Evolutionary conservation across 768 basidiomycete species (phyloP).

Genomic region (Suillus paluster): DNA sequence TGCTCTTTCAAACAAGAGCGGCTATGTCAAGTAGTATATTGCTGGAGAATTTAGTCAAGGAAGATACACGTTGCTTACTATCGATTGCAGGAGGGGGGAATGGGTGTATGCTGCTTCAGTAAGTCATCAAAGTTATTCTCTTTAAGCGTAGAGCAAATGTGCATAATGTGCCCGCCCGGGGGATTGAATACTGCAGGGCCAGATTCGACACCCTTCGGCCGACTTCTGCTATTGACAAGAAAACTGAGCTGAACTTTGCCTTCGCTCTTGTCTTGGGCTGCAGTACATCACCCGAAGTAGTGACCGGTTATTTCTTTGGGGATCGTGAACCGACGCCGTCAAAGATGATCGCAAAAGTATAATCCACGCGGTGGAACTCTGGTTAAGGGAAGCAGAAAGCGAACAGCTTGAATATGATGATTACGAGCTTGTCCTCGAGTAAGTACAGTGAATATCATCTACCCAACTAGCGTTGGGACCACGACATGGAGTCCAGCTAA

Average conservation of each 20-base stretch:
- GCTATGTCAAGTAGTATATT: background rate
- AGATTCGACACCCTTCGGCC: background rate
- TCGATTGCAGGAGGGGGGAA: too few species aligned
- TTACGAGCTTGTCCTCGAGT: conserved; percentile 5
- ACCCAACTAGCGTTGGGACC: background rate
- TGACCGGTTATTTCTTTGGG: background rate
- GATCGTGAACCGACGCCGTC: background rate
- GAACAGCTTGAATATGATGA: background rate
- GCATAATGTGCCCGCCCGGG: background rate
- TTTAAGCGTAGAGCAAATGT: background rate
- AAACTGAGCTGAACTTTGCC: background rate
- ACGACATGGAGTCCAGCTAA: background rate
- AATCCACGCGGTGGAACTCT: background rate
- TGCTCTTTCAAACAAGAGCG: too few species aligned
- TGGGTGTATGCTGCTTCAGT: too few species aligned
- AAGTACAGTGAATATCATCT: conserved; percentile 2
- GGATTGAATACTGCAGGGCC: background rate
- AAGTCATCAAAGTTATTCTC: too few species aligned
- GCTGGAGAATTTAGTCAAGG: background rate
- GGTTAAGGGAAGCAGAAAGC: background rate
- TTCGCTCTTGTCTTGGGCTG: background rate
- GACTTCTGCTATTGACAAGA: background rate
- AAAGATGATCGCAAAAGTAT: background rate
- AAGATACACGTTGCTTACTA: background rate
- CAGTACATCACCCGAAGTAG: too few species aligned